Evolutionary conservation across 129 eudicot species (phyloP).

Genomic region (Ambrosia artemisiifolia): DNA sequence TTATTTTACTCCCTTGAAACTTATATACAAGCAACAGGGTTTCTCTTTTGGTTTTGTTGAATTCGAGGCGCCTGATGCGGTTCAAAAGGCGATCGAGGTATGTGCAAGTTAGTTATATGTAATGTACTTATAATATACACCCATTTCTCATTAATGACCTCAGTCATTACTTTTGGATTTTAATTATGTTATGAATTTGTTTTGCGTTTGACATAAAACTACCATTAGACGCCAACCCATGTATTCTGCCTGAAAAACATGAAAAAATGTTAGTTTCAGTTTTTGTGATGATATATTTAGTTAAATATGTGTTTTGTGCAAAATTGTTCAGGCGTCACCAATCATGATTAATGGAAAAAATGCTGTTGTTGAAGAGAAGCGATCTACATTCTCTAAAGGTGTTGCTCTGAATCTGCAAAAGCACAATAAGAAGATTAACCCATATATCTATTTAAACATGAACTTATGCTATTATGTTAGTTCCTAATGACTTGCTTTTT

Average conservation of each 20-base stretch:
- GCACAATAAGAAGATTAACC: background rate
- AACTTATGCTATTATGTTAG: background rate
- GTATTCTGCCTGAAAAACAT: background rate
- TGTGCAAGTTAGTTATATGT: background rate
- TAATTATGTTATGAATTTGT: background rate
- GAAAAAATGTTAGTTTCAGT: background rate
- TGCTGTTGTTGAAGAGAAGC: slow-evolving; percentile 77
- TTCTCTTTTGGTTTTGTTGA: slow-evolving; percentile 94
- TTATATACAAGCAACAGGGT: slow-evolving; percentile 59
- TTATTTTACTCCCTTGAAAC: slow-evolving; percentile 12
- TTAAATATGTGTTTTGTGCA: background rate
- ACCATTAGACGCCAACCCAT: background rate
- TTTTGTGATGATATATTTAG: background rate
- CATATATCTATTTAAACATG: background rate
- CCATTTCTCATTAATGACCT: background rate
- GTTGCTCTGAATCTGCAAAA: slow-evolving; percentile 10
- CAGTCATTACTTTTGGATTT: background rate
- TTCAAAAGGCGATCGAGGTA: slow-evolving; percentile 84
- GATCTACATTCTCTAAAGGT: slow-evolving; percentile 75
- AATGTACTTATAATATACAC: background rate
- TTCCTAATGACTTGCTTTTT: background rate
- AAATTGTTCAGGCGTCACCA: slow-evolving; percentile 70
- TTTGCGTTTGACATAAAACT: background rate
- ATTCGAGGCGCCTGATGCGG: slow-evolving; percentile 74
- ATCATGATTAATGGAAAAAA: slow-evolving; percentile 49